Evolutionary conservation across 805 yeast species (phyloP).

Genomic region (Kregervanrija fluxuum): DNA sequence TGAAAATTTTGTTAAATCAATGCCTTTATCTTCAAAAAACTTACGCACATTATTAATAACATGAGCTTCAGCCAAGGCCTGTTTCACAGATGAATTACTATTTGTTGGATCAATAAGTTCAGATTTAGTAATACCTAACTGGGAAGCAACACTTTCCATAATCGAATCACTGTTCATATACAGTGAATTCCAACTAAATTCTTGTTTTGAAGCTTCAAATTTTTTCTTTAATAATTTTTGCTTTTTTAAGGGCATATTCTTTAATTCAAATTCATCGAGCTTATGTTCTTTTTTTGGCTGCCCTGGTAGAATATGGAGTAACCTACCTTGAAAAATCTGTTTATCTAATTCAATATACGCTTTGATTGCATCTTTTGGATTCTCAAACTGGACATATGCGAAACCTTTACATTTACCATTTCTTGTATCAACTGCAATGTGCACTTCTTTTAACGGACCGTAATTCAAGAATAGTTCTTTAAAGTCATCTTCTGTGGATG

Average conservation of each 20-base stretch:
- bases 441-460: constrained; percentile 83
- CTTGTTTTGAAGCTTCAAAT: constrained; percentile 75
- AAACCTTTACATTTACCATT: constrained; percentile 90
- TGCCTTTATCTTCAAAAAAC: constrained; percentile 79
- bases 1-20: constrained; percentile 70
- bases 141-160: constrained; percentile 77
- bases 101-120: constrained; percentile 84
- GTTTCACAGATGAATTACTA: constrained; percentile 86
- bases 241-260: constrained; percentile 86
- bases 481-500: constrained; percentile 76
- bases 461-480: constrained; percentile 51
- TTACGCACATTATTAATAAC: constrained; percentile 86
- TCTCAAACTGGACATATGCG: constrained; percentile 72
- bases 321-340: constrained; percentile 88
- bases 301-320: constrained; percentile 83
- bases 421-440: constrained; percentile 84
- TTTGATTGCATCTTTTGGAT: constrained; percentile 61
- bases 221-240: constrained; percentile 81
- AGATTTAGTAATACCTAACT: constrained; percentile 75
- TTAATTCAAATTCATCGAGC: constrained; percentile 84
- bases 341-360: constrained; percentile 77
- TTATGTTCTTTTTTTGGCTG: constrained; percentile 74
- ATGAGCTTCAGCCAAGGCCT: constrained; percentile 95
- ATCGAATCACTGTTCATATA: constrained; percentile 91
- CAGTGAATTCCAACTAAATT: constrained; percentile 92